phyloP scores from a whole-genome alignment of 257 asterid species.

The Handroanthus guayacan region DNA sequence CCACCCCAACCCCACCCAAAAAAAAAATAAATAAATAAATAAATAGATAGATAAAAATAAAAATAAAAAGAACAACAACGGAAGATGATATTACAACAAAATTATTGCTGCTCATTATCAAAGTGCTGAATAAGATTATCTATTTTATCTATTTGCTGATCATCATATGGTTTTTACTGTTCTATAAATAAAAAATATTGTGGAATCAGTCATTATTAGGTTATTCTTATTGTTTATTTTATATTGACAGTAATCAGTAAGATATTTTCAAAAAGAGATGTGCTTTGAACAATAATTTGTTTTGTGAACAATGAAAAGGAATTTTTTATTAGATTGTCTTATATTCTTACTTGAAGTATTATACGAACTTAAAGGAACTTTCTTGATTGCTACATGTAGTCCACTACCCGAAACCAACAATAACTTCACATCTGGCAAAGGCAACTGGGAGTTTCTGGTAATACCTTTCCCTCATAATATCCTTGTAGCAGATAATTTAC shows the following conservation, averaged over 20 bases:
- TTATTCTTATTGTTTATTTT: neutral
- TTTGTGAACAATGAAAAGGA: neutral
- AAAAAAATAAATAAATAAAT: too few species aligned
- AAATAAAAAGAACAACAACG: too few species aligned
- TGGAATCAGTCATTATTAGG: neutral
- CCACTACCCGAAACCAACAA: neutral
- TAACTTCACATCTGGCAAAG: constrained; percentile 21
- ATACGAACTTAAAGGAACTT: neutral
- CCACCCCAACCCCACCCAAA: neutral
- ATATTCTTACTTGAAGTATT: constrained; percentile 8
- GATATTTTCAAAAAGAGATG: neutral
- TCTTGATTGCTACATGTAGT: neutral
- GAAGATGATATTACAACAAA: too few species aligned
- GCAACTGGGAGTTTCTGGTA: constrained; percentile 22
- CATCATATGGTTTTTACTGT: neutral
- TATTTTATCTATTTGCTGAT: neutral
- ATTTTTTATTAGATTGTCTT: neutral
- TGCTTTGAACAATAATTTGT: neutral
- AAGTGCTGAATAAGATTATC: neutral
- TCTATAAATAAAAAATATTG: neutral
- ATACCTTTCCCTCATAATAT: constrained; percentile 86
- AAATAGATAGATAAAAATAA: too few species aligned
- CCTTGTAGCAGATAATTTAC: constrained; percentile 70
- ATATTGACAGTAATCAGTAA: neutral
- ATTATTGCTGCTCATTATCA: neutral